Evolutionary conservation across 1,284 basidiomycete genomes (phyloP).

Genomic region (Malassezia restricta): DNA sequence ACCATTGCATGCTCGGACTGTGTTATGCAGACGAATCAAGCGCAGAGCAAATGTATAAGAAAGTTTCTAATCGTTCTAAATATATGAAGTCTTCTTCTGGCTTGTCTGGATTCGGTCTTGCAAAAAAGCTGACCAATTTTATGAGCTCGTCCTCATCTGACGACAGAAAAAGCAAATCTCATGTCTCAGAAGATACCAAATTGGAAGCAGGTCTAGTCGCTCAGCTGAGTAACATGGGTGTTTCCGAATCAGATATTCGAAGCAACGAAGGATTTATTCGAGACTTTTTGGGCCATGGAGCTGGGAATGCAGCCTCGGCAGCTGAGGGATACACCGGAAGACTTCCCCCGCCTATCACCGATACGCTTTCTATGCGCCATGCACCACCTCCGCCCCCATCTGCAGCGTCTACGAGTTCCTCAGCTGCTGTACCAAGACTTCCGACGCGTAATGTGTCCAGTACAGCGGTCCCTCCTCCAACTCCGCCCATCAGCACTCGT

Average conservation of each 20-base stretch:
- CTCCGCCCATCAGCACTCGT: constrained; percentile 19
- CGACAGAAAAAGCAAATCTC: constrained; percentile 42
- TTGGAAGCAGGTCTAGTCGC: constrained; percentile 75
- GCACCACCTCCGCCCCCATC: constrained; percentile 36
- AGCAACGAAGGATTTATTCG: constrained; percentile 82
- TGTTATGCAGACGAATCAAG: constrained; percentile 81
- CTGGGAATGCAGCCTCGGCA: constrained; percentile 33
- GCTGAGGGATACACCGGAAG: constrained; percentile 22
- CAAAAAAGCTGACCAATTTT: constrained; percentile 8
- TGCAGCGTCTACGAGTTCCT: constrained; percentile 2
- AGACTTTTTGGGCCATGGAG: constrained; percentile 60
- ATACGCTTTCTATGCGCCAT: constrained; percentile 17
- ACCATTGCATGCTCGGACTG: constrained; percentile 81
- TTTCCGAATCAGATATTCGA: constrained; percentile 52
- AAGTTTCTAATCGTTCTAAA: constrained; percentile 62
- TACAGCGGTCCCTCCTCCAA: constrained; percentile 12
- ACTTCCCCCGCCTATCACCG: constrained; percentile 49
- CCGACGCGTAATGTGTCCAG: not conserved
- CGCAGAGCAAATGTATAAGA: constrained; percentile 78
- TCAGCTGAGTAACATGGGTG: constrained; percentile 61
- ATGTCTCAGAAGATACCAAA: constrained; percentile 82
- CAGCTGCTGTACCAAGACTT: not conserved
- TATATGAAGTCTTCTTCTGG: constrained; percentile 49
- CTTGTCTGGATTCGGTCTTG: constrained; percentile 17
- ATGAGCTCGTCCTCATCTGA: constrained; percentile 47